Evolutionary conservation across 2,329 filamentous ascomycete genomes (phyloP), one percentile per base, ranked within the genome.

Genomic region (Ceratocystis lukuohia): DNA sequence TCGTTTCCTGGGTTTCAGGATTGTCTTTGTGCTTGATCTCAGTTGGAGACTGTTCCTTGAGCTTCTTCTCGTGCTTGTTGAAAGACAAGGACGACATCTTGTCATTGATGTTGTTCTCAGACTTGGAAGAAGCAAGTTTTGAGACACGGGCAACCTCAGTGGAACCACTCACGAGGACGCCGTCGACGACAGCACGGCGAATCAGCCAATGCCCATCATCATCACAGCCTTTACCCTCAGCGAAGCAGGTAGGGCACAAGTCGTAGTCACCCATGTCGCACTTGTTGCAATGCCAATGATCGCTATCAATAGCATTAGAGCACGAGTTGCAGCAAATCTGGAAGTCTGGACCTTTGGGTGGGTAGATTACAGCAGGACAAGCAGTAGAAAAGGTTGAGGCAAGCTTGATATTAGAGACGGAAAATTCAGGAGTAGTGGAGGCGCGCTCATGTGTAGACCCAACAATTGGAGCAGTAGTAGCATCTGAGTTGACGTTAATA

Each of bases 221-320:
- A 69, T 86, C 83, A 79, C 95, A 99, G 50, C 88, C 83, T 67
- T 88, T 80, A 69, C 92, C 92, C 53, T 80, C 78, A 62, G 86
- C 82, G 61, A 96, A 84, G 72, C 94, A 99, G 5, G 79, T 76
- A 70, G 86, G 82, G 80, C 95, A 99, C 37, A 99, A 83, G 73
- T 99, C 94, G 72, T 92, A 99, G 75, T 99, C 94, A 50, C 93
- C 94, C 67, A 88, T 84, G 70, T 97, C 91, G 74, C 94, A 99
- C 67, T 88, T 89, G 70, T 89, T 89, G 80, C 95, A 99, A 77
- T 99, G 94, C 76, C 89, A 99, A 76, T 99, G 93, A 64, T 85
- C 83, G 71, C 91, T 86, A 33, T 87, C 83, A 72, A 96, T 91
- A 53, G 86, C 84, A 69, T 79, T 80, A 70, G 91, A 88, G 76